Evolutionary conservation across 139 green algal genomes (phyloP).

Genomic region (Ulvella scutata): DNA sequence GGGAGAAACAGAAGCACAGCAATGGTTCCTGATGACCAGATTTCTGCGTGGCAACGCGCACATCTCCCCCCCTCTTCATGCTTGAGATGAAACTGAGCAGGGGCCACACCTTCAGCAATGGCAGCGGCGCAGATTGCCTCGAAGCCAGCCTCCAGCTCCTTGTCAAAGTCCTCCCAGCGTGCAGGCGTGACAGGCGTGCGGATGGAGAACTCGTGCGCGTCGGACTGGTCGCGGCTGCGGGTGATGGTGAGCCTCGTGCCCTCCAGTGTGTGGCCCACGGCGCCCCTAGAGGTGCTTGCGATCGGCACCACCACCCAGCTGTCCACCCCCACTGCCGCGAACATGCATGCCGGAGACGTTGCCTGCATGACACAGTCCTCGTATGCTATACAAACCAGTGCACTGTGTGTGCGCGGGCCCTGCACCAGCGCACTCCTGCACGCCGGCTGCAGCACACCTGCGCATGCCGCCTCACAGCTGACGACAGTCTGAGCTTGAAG

Average conservation of each 20-base stretch:
- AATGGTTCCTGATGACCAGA: too few relatives aligned
- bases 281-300: constrained; percentile 24
- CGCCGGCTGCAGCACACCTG: too few relatives aligned
- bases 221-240: constrained; percentile 31
- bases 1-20: too few relatives aligned
- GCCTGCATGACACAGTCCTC: constrained; percentile 3
- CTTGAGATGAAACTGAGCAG: background rate
- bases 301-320: constrained; percentile 78
- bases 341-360: constrained; percentile 4
- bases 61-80: too few relatives aligned
- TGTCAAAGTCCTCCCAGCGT: constrained; percentile 72
- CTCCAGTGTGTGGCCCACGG: constrained; percentile 55
- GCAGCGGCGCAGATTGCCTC: constrained; percentile 16
- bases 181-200: constrained; percentile 69
- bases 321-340: constrained; percentile 38
- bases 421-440: too few relatives aligned
- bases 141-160: constrained; percentile 53
- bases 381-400: too few relatives aligned
- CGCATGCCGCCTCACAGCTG: too few relatives aligned
- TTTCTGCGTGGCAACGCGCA: too few relatives aligned
- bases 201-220: constrained; percentile 79
- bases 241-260: constrained; percentile 65
- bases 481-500: too few relatives aligned
- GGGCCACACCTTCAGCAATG: background rate
- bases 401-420: too few relatives aligned